A percentile compares a stretch with the other conserved stretches of the same genome.
Evolutionary conservation across 305 asterid genomes (phyloP).

Genomic region (Fraxinus sp.): DNA sequence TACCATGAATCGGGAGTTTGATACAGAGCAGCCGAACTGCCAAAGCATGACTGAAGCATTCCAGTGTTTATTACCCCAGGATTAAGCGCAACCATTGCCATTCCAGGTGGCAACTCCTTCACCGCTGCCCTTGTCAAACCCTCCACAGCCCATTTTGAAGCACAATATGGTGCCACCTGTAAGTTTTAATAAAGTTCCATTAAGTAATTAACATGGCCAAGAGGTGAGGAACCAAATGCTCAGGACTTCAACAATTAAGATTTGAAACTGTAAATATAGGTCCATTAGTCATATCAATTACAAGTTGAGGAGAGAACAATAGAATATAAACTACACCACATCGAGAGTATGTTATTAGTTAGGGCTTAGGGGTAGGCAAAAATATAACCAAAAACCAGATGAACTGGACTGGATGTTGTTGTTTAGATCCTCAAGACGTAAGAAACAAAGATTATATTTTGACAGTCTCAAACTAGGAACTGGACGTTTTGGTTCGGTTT

Average conservation of each 20-base stretch:
- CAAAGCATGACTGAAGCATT: constrained; percentile 95
- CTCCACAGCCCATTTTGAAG: constrained; percentile 95
- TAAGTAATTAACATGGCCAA: constrained; percentile 18
- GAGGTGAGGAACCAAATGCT: constrained; percentile 2
- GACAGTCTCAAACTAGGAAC: not conserved
- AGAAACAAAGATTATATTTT: not conserved
- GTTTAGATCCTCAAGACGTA: not conserved
- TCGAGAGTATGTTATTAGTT: not conserved
- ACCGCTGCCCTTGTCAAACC: constrained; percentile 84
- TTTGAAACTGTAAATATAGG: constrained; percentile 15
- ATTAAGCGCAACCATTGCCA: constrained; percentile 76
- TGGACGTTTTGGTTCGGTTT: not conserved
- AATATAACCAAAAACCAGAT: not conserved
- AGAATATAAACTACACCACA: not conserved
- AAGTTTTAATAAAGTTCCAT: constrained; percentile 27
- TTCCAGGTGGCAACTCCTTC: constrained; percentile 81
- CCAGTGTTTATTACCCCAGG: constrained; percentile 92
- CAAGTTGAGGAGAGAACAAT: not conserved
- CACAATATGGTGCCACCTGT: constrained; percentile 98
- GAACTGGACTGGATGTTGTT: not conserved
- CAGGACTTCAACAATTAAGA: not conserved
- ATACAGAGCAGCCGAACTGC: constrained; percentile 70
- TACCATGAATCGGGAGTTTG: constrained; percentile 90
- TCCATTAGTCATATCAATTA: not conserved
- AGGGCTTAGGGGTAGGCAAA: not conserved